These are phyloP conservation scores for Mortierella sp. DNA, from an alignment of 371 early-diverging fungal genomes.

Conservation along the genomic window DNA sequence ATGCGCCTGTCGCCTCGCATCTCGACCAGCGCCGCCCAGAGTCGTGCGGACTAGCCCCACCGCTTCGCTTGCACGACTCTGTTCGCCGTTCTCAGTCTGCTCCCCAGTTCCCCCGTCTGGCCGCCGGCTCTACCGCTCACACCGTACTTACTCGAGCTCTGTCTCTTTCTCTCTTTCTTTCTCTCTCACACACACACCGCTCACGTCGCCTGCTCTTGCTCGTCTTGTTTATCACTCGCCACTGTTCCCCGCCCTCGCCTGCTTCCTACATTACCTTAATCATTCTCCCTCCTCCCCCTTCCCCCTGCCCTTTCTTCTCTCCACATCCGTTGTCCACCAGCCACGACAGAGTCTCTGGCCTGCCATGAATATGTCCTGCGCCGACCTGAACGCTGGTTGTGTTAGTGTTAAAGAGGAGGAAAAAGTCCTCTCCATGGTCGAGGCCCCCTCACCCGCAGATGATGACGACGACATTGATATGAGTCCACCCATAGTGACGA, in stretches of 20 bases:
- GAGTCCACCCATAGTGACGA: conserved; percentile 13
- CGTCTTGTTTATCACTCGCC: neutral
- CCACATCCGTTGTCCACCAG: conserved; percentile 1
- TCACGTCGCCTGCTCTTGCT: neutral
- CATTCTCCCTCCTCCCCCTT: neutral
- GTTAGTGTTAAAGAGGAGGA: conserved; percentile 6
- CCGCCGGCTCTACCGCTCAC: neutral
- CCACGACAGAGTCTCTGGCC: neutral
- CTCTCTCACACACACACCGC: neutral
- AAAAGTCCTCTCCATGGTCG: conserved; percentile 13
- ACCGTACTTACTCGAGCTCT: too few relatives aligned
- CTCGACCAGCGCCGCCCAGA: too few relatives aligned
- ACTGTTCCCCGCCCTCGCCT: neutral
- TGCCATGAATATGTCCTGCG: neutral
- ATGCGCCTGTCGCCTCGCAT: too few relatives aligned
- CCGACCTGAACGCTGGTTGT: conserved; percentile 8
- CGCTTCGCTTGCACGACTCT: too few relatives aligned
- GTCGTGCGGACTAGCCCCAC: too few relatives aligned
- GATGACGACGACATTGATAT: conserved; percentile 14
- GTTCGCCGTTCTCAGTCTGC: too few relatives aligned
- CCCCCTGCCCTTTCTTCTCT: neutral
- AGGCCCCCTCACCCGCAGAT: neutral
- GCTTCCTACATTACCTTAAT: neutral
- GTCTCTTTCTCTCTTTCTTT: neutral
- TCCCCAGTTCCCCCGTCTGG: neutral